phyloP scores from a whole-genome alignment of 2,329 filamentous ascomycete species.

The Purpureocillium lavendulum region DNA sequence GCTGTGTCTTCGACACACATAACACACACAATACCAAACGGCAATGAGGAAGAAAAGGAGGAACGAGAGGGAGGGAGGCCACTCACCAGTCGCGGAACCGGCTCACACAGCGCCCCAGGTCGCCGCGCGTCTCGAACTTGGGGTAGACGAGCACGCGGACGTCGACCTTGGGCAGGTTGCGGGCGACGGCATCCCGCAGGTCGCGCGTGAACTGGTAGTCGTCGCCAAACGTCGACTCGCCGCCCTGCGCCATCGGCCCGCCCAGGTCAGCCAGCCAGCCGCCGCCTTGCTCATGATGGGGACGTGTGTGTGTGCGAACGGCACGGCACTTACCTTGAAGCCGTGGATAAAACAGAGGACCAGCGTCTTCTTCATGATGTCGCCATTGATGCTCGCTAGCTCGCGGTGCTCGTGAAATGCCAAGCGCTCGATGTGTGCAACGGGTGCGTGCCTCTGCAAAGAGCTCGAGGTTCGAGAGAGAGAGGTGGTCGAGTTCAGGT shows the following conservation, averaged over 20 bases:
- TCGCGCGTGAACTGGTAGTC: slow-evolving; percentile 62
- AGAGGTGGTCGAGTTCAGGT: not conserved
- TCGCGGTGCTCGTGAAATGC: too few species aligned
- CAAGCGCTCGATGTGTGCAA: too few species aligned
- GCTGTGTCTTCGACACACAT: too few species aligned
- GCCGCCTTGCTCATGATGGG: too few species aligned
- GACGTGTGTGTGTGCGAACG: not conserved
- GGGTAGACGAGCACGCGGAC: slow-evolving; percentile 67
- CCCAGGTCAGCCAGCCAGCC: too few species aligned
- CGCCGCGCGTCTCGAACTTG: slow-evolving; percentile 73
- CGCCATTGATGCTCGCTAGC: slow-evolving; percentile 1
- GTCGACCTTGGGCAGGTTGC: slow-evolving; percentile 59
- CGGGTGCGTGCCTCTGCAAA: too few species aligned
- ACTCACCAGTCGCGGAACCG: slow-evolving; percentile 67
- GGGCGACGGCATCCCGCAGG: slow-evolving; percentile 54
- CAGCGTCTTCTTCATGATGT: slow-evolving; percentile 60
- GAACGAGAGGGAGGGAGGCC: not conserved
- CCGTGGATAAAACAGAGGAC: slow-evolving; percentile 80
- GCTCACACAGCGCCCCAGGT: slow-evolving; percentile 61
- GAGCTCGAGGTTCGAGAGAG: not conserved
- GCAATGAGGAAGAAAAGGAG: too few species aligned
- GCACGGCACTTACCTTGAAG: slow-evolving; percentile 55
- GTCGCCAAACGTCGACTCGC: slow-evolving; percentile 67
- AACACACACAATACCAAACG: too few species aligned
- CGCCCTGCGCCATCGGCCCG: slow-evolving; percentile 49